Base-by-base conservation (phyloP, 2,329 filamentous ascomycete species). In the Helicocarpus griseus region DNA sequence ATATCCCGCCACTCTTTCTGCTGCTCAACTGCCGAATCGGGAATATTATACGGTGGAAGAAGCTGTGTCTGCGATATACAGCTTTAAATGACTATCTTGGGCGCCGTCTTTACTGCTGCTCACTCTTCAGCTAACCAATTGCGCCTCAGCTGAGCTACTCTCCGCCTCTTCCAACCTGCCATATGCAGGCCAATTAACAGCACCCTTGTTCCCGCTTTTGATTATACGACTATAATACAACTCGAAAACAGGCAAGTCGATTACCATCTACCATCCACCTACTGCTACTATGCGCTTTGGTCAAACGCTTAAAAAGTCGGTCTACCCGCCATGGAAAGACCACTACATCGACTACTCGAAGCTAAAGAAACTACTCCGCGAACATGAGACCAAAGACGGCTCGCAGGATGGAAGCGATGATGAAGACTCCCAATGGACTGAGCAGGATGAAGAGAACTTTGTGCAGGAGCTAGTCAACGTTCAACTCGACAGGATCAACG, bases 311-410 rank as follows among this genome's bases (percentile, higher is more conserved):
- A 82, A 83, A 63, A 80, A 82, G 63, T 83, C 87, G 54, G 77
- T 87, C 61, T 93, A 97, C 69, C 73, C 80, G 60, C 89, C 89
- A 65, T 98, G 91, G 91, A 87, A 86, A 69, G 87, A 85, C 67
- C 80, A 94, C 64, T 97, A 98, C 75, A 88, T 98, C 65, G 90
- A 97, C 74, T 98, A 98, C 71, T 75, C 80, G 61, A 95, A 91
- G 78, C 83, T 98, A 58, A 97, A 97, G 78, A 78, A 79, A 63
- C 78, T 98, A 53, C 75, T 98, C 54, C 85, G 88, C 57, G 93
- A 97, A 68, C 82, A 88, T 65, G 75, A 78, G 58, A 63, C 71
- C 52, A 75, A 72, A 39, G 68, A 70, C 29, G 64, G 54, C 33
- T 65, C 65, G 19, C 63, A 54, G 73, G 67, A 57, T 65, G 62